phyloP scores from a whole-genome alignment of 352 stramenopile species.

The Phytophthora pinifolia region DNA sequence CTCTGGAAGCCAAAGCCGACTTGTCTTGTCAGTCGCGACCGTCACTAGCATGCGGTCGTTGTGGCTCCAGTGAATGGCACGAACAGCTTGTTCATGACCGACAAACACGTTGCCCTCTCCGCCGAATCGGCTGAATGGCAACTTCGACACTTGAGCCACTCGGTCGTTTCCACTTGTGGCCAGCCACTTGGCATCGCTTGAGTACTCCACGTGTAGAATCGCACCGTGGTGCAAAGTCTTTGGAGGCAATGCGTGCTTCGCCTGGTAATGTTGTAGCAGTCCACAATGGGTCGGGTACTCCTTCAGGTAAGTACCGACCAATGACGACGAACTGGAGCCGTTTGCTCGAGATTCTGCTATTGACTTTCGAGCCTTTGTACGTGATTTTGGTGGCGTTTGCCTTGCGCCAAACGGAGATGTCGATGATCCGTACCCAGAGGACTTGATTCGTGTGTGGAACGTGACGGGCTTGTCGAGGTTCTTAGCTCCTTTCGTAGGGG shows the following conservation, averaged over 20 bases:
- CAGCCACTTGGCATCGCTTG: conserved; percentile 73
- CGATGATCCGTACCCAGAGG: conserved; percentile 72
- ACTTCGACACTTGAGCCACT: conserved; percentile 60
- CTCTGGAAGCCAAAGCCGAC: conserved; percentile 63
- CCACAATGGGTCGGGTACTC: conserved; percentile 72
- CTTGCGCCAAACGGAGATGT: conserved; percentile 25
- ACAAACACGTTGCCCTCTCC: conserved; percentile 70
- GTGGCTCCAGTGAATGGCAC: conserved; percentile 71
- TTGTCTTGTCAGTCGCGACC: conserved; percentile 68
- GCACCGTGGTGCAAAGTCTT: conserved; percentile 63
- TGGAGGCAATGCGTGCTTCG: conserved; percentile 50
- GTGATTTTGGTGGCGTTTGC: conserved; percentile 24
- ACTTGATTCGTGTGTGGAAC: conserved; percentile 79
- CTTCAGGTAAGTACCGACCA: conserved; percentile 47
- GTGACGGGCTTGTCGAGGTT: conserved; percentile 72
- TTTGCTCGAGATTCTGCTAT: conserved; percentile 5
- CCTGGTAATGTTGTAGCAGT: conserved; percentile 59
- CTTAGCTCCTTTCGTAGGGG: conserved; percentile 30
- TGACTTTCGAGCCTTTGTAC: conserved; percentile 8
- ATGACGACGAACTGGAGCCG: conserved; percentile 29
- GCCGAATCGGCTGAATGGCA: conserved; percentile 72
- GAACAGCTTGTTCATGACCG: conserved; percentile 68
- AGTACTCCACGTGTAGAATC: conserved; percentile 78
- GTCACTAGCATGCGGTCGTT: conserved; percentile 72
- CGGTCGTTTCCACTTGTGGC: conserved; percentile 65